Evolutionary conservation across 768 basidiomycete genomes (phyloP), one percentile per base, ranked within the genome.

Genomic region (Tephrocybe rancida): DNA sequence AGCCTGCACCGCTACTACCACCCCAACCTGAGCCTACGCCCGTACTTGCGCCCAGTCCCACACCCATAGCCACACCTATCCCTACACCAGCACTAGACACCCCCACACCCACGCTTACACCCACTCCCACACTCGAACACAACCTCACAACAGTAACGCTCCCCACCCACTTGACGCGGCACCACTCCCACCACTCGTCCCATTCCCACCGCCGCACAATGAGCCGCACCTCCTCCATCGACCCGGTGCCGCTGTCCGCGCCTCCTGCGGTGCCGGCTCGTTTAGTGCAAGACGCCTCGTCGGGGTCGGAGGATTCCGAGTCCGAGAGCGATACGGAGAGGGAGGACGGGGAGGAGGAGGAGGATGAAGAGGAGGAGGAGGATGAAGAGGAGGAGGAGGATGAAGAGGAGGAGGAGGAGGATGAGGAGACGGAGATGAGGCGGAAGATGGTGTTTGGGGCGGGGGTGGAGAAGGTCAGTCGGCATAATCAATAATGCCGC

Each of bases 391-490:
- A 60, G 1, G 61, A 57, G 3, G 58, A 60, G 1, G 60, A 61
- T 0, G 63, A 64, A 0, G 60, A 61, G 0, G 59, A 63, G 0
- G 58, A 61, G 1, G 58, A 61, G 0, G 59, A 57, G 2, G 49
- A 50, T 5, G 52, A 44, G 13, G 44, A 32, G n/a, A 18, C 24
- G 4, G 49, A 56, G 19, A 32, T 6, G 26, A 35, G 48, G 26
- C 18, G 58, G 11, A 57, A 44, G 42, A 62, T 55, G 0, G 61
- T 55, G 0, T 53, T 62, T 9, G 57, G 59, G 0, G 63, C 63
- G 18, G 59, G 61, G 13, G 52, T 61, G 19, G 63, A 64, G 48
- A 64, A 64, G 57, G 54, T 64, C 24, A 64, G 63, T 43, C 57
- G 63, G n/a, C 63, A 64, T 27, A 52, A 62, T 5, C n/a, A 41